Evolutionary conservation across 306 rosid species (phyloP).

Genomic region (Ormosia semicastrata): DNA sequence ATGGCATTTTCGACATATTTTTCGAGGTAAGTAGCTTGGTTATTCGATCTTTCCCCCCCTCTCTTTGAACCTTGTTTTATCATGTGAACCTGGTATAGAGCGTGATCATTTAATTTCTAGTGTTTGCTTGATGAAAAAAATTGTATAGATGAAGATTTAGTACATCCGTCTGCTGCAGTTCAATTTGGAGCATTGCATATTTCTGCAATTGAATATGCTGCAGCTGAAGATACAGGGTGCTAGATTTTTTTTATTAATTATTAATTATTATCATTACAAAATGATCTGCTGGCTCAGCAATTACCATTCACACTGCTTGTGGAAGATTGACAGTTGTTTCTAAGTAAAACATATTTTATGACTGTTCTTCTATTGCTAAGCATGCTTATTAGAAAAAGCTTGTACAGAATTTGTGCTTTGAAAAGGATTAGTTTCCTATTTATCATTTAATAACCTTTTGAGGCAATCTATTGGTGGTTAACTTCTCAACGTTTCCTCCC

Average conservation of each 20-base stretch:
- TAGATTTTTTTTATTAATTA: neutral
- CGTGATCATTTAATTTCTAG: neutral
- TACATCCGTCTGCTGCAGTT: neutral
- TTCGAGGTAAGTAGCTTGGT: conserved; percentile 59
- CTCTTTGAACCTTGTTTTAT: neutral
- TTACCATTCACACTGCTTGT: neutral
- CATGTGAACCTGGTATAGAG: neutral
- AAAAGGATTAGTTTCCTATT: neutral
- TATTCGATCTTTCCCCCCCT: neutral
- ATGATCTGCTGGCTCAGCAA: neutral
- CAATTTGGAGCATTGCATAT: neutral
- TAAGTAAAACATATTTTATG: neutral
- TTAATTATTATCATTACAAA: neutral
- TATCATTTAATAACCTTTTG: neutral
- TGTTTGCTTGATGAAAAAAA: neutral
- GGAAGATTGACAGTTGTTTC: neutral
- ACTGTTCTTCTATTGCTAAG: neutral
- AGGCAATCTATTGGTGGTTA: neutral
- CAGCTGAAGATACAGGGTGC: neutral
- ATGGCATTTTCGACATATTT: conserved; percentile 98
- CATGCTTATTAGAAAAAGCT: neutral
- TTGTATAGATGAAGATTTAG: neutral
- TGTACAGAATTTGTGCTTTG: neutral
- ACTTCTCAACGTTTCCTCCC: neutral
- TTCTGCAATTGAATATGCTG: neutral